Base-by-base conservation (phyloP, 2,329 filamentous ascomycete genomes). In the Penicillium decumbens region DNA sequence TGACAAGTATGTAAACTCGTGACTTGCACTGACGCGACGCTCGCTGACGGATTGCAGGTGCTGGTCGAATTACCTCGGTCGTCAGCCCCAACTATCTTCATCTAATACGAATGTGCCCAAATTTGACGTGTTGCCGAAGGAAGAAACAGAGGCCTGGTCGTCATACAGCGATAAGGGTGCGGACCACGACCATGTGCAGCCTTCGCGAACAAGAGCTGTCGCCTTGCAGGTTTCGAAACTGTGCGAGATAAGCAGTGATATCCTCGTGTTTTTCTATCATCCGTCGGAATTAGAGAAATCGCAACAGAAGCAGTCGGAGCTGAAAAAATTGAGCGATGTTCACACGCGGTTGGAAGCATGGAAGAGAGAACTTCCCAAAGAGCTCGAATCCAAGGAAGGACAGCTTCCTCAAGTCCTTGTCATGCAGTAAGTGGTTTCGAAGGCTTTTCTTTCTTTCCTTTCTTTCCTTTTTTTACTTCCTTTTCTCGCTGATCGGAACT, bases 11-110 rank as follows among this genome's bases (percentile, higher is more conserved):
- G 75, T 64, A 29, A 24, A 18, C 12, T 18, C 12, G 35, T 42
- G n/a, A 6, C 18, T n/a, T 30, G 12, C 3, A 25, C 29, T 13
- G 18, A 38, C 38, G 43, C 40, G 20, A 40, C 30, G 29, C 18
- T 37, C 38, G 41, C 54, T 62, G 56, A 64, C 44, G 35, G 13
- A 28, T 46, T 13, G 23, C 49, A 81, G 80, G 60, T 95, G 89
- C 69, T 97, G 92, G 91, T 95, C 91, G 43, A 97, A 96, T 67
- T 97, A 97, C 61, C 80, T 97, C 24, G 92, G 93, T 41, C 85
- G 93, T 38, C 77, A 96, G 54, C 92, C 93, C 9, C 92, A 96
- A 68, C 75, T 97, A 9, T 85, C 89, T 0, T 84, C 82, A 37
- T 83, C 83, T 27, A 87, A 88, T 6, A 87, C 89, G 61, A 95